Base-by-base conservation (phyloP, 2,329 filamentous ascomycete genomes). In the Ophiocordyceps unilateralis region DNA sequence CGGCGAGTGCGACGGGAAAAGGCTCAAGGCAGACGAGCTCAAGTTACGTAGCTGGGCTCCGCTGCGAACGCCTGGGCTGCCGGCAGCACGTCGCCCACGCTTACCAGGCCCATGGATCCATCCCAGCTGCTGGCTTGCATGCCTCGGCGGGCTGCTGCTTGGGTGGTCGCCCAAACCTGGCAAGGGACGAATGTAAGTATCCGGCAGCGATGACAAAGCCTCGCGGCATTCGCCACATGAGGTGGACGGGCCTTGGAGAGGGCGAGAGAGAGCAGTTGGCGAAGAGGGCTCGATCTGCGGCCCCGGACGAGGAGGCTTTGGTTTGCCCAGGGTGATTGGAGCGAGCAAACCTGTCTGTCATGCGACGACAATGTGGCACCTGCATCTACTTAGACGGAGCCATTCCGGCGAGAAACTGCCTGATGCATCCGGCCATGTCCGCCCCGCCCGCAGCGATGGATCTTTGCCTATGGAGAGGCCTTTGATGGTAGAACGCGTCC, bases 11-110 rank as follows among this genome's bases (percentile, higher is more conserved):
- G 30, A 43, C 38, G 20, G 30, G 30, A 23, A 39, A n/a, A 37
- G 39, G 23, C 42, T 40, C 42, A 34, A 38, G 30, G n/a, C 21
- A 41, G 14, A 14, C 5, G 21, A 20, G 12, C 43, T 15, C 20
- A 24, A 20, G 39, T 21, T 17, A 38, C 38, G 26, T 8, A 37
- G 22, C 17, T 24, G 20, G 43, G 39, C 30, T 41, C 43, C 22
- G 22, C 43, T 46, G 46, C 48, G 42, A 47, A 45, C 41, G 44
- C 46, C 48, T 41, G 45, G 43, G 14, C 41, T 32, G 38, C 43
- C 47, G 43, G 40, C 38, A 43, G 39, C 42, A 44, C 41, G 43
- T 44, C 28, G 19, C 37, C 23, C 39, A 39, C 41, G 20, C 42
- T 41, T 44, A 43, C 41, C 41, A 41, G 26, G 32, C 20, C 40